Evolutionary conservation across 352 stramenopile genomes (phyloP).

Genomic region (Phytophthora sp.): DNA sequence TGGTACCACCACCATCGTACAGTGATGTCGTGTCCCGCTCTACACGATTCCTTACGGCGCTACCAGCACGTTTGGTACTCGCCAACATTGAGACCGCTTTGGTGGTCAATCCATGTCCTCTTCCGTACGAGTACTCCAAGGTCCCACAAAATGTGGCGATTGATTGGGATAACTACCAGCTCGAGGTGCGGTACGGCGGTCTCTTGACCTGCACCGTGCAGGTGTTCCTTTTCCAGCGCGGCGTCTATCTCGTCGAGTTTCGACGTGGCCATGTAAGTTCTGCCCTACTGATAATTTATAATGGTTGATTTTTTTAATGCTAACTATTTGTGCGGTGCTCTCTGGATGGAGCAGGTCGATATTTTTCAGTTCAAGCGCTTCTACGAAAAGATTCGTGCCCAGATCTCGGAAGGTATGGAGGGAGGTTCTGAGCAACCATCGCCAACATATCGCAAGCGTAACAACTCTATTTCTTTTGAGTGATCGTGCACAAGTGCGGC

Average conservation of each 20-base stretch:
- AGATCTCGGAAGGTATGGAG: constrained; percentile 65
- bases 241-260: constrained; percentile 85
- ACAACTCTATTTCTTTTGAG: constrained; percentile 67
- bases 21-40: constrained; percentile 73
- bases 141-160: constrained; percentile 59
- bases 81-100: constrained; percentile 69
- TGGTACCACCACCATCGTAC: constrained; percentile 47
- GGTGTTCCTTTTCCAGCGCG: constrained; percentile 81
- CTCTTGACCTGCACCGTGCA: constrained; percentile 79
- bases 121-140: constrained; percentile 52
- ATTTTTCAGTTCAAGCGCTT: constrained; percentile 91
- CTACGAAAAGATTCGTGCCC: constrained; percentile 78
- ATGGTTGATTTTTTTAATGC: background rate
- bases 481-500: no score
- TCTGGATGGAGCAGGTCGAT: constrained; percentile 56
- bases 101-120: constrained; percentile 40
- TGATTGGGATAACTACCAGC: constrained; percentile 78
- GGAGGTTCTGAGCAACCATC: constrained; percentile 15
- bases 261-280: constrained; percentile 71
- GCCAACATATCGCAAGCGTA: constrained; percentile 56
- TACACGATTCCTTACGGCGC: constrained; percentile 72
- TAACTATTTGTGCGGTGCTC: constrained; percentile 16
- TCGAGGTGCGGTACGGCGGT: constrained; percentile 69
- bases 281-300: background rate
- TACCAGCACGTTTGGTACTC: constrained; percentile 73